Base-by-base conservation (phyloP, 108 stramenopile genomes). In the Ochromonas danica region DNA sequence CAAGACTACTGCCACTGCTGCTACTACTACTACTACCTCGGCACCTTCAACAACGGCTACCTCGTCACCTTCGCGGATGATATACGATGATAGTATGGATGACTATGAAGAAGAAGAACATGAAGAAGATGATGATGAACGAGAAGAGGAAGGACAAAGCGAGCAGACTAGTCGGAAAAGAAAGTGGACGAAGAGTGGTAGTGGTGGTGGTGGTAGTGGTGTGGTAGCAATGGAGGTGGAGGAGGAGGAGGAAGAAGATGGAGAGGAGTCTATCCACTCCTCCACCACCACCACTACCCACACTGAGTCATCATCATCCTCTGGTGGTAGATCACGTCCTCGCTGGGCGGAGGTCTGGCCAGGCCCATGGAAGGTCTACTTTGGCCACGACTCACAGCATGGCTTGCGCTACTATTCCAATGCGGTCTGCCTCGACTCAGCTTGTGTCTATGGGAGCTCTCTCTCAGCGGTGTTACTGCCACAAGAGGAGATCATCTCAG, bases 351-450 rank as follows among this genome's bases (percentile, higher is more conserved):
- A n/a, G 6, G 40, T n/a, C 40, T 43, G 39, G 96, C 89, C 92
- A 82, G 96, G 96, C 1, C 94, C 96, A 0, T 89, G 93, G 65
- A 94, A 92, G 0, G 91, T 95, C 27, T 85, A 93, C 1, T 97
- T 94, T 81, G 96, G 96, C 6, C 96, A 97, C 81, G 96, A 97
- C 88, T 94, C 96, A 1, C 92, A 92, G 62, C 84, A 94, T 57
- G 94, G 94, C 27, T 83, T 97, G 39, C 96, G 95, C 71, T 89
- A 91, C 70, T 90, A 93, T 43, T 92, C 95, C 62, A 90, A 94
- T 80, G 94, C 94, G 2, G 90, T 95, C 42, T 94, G 96, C 1
- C 61, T 95, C 42, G 96, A 97, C 81, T 95, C 95, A 14, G 96
- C 93, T 31, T 95, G 94, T 62, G 96, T 97, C 0, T 97, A 97